These are phyloP conservation scores for Cadophora sp. DNA, from an alignment of 2,329 filamentous ascomycete genomes.

Conservation along the genomic window DNA sequence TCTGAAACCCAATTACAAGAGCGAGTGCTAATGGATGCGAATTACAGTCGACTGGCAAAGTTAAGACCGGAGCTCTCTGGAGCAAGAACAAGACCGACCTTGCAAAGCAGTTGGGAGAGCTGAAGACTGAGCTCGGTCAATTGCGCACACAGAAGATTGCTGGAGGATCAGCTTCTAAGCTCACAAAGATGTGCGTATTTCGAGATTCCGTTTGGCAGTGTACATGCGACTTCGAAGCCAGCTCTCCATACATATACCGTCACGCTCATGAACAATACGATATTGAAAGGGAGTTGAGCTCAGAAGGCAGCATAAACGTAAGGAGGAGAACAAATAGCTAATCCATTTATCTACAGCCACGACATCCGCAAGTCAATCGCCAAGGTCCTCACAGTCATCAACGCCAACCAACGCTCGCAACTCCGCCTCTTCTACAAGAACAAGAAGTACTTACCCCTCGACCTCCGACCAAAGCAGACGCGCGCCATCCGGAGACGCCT, in stretches of 20 bases:
- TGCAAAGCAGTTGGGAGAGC: conserved; percentile 90
- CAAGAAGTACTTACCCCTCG: conserved; percentile 99
- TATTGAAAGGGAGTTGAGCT: not conserved
- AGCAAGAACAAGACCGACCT: conserved; percentile 99
- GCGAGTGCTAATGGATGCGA: conserved; percentile 39
- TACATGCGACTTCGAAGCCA: not conserved
- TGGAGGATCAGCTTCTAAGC: conserved; percentile 89
- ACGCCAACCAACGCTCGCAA: conserved; percentile 98
- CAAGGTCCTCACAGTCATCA: conserved; percentile 98
- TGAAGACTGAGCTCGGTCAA: conserved; percentile 96
- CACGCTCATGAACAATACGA: not conserved
- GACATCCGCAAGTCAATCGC: conserved; percentile 99
- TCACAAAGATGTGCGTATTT: conserved; percentile 91
- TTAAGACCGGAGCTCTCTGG: conserved; percentile 98
- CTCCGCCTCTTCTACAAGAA: conserved; percentile 99
- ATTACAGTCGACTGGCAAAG: conserved; percentile 67
- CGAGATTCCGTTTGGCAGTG: not conserved
- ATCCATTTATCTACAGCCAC: conserved; percentile 65
- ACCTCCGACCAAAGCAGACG: conserved; percentile 98
- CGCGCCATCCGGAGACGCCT: conserved; percentile 96
- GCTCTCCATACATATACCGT: not conserved
- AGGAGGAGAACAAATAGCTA: conserved; percentile 12
- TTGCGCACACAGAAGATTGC: conserved; percentile 98
- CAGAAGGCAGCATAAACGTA: not conserved
- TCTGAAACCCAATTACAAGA: conserved; percentile 1